Conservation (phyloP, 345 rosid genomes). For the Euphorbia peplus region DNA sequence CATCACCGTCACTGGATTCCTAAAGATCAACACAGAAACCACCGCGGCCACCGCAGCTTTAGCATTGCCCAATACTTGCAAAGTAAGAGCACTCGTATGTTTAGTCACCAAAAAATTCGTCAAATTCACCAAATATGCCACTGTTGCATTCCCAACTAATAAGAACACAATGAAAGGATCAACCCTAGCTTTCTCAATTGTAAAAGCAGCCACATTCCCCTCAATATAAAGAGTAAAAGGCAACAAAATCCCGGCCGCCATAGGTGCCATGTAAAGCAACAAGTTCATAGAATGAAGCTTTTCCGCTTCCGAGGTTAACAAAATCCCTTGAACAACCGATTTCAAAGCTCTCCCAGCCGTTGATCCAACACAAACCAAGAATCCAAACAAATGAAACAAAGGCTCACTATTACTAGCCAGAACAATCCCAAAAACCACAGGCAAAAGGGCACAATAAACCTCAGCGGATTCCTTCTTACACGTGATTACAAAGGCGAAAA, state of each 20-base stretch:
- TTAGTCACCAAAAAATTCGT: slow-evolving; percentile 95
- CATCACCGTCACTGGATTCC: slow-evolving; percentile 94
- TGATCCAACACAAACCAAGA: slow-evolving; percentile 85
- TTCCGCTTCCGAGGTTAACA: slow-evolving; percentile 83
- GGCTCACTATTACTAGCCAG: slow-evolving; percentile 94
- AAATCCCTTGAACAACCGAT: slow-evolving; percentile 85
- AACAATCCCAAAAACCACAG: slow-evolving; percentile 91
- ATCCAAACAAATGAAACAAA: slow-evolving; percentile 82
- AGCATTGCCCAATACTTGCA: slow-evolving; percentile 98
- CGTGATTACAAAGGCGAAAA: slow-evolving; percentile 82
- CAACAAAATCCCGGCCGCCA: slow-evolving; percentile 83
- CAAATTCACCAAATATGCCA: slow-evolving; percentile 91
- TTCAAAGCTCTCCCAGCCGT: slow-evolving; percentile 96
- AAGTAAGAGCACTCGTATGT: slow-evolving; percentile 94
- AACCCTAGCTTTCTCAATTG: slow-evolving; percentile 69
- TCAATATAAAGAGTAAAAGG: slow-evolving; percentile 92
- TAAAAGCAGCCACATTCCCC: slow-evolving; percentile 75
- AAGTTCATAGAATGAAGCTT: slow-evolving; percentile 95
- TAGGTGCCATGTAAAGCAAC: slow-evolving; percentile 90
- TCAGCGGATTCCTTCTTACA: slow-evolving; percentile 83
- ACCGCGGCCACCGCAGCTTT: slow-evolving; percentile 97
- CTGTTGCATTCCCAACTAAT: slow-evolving; percentile 85
- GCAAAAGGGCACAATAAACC: slow-evolving; percentile 82
- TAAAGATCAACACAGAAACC: slow-evolving; percentile 83
- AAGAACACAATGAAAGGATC: slow-evolving; percentile 67